Evolutionary conservation across 2,329 filamentous ascomycete genomes (phyloP), one percentile per base, ranked within the genome.

Genomic region (Aphanocladium album): DNA sequence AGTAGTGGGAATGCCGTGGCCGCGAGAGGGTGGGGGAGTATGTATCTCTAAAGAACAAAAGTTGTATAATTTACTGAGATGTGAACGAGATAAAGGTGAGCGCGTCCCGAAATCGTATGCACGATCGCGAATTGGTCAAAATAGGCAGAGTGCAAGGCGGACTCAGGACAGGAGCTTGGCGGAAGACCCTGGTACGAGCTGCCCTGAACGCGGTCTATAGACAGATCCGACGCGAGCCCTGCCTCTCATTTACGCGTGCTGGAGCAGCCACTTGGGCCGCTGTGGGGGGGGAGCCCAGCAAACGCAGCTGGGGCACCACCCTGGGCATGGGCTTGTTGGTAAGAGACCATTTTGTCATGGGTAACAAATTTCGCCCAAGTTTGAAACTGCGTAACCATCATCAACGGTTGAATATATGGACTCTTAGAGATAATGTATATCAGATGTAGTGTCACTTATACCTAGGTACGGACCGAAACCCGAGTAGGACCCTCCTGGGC

Each of bases 241-340:
- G 54, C 7, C n/a, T 57, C 33, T 43, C 46, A 58, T 58, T 51
- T 51, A 58, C 56, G 56, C 56, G 56, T 58, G 56, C 56, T 23
- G 35, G 25, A 12, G 39, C 23, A 50, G 56, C 56, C 46, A 58
- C 35, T 51, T 16, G 14, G 30, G 21, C 39, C 30, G 23, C 54
- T 57, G 54, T 57, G n/a, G n/a, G 54, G 54, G 43, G 54, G 37
- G 25, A 33, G 35, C 35, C 19, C 51, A 41, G 6, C 21, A 11
- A 41, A 21, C 37, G 30, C 53, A 33, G 53, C 53, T 21, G n/a
- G n/a, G n/a, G n/a, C n/a, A n/a, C n/a, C n/a, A n/a, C n/a, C n/a
- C n/a, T n/a, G n/a, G n/a, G n/a, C n/a, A n/a, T n/a, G n/a, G n/a
- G n/a, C n/a, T n/a, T n/a, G n/a, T n/a, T n/a, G n/a, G n/a, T n/a